Evolutionary conservation across 306 rosid genomes (phyloP).

Genomic region (Vigna angularis): DNA sequence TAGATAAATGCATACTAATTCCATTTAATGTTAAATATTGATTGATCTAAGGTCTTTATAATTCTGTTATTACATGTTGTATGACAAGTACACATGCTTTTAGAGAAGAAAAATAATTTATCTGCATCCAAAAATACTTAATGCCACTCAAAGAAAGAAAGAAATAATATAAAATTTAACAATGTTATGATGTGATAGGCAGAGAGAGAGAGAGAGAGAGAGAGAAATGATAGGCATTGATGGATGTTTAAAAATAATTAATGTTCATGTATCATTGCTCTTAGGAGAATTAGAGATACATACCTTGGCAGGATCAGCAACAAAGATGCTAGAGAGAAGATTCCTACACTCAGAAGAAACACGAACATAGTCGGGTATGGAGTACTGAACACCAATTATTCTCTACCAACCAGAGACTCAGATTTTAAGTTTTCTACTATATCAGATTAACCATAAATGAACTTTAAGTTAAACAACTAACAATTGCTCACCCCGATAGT

Average conservation of each 20-base stretch:
- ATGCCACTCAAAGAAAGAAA: too few species aligned
- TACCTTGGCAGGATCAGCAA: conserved; percentile 93
- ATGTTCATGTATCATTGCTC: too few species aligned
- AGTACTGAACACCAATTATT: conserved; percentile 83
- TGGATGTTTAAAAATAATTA: too few species aligned
- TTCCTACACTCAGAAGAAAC: conserved; percentile 83
- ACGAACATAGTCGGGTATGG: conserved; percentile 95
- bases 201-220: too few species aligned
- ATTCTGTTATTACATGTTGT: neutral
- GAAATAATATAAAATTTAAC: too few species aligned
- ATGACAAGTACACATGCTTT: neutral
- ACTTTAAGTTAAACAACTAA: conserved; percentile 17
- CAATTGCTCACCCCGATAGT: conserved; percentile 78
- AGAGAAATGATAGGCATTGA: too few species aligned
- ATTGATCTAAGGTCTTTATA: neutral
- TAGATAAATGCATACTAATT: neutral
- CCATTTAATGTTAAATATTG: conserved; percentile 25
- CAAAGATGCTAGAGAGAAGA: conserved; percentile 83
- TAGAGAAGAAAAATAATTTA: neutral
- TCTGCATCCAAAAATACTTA: too few species aligned
- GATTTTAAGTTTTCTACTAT: conserved; percentile 26
- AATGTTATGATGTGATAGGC: too few species aligned
- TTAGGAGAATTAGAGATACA: conserved; percentile 3
- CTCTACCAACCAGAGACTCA: conserved; percentile 62
- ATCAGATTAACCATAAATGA: conserved; percentile 1